phyloP scores from a whole-genome alignment of 2,329 filamentous ascomycete genomes.

The Aspergillus thermomutatus region DNA sequence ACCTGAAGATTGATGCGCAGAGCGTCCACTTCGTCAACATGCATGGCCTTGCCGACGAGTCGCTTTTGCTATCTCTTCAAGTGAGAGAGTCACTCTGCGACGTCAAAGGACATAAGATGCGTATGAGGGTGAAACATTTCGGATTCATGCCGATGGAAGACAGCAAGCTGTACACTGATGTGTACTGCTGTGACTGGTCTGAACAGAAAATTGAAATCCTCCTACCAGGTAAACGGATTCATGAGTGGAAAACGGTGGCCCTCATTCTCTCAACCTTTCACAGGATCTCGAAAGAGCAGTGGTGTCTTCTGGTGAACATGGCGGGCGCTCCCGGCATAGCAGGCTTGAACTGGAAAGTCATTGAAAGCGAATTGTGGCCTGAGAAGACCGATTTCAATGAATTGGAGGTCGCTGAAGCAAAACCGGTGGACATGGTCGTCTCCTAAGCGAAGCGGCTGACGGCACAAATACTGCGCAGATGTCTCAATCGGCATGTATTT shows the following conservation, averaged over 20 bases:
- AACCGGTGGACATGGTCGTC: not conserved
- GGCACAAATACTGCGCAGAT: not conserved
- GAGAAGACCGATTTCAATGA: conserved; percentile 1
- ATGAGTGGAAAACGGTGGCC: conserved; percentile 27
- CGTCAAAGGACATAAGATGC: conserved; percentile 15
- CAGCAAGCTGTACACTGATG: conserved; percentile 19
- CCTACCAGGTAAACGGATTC: conserved; percentile 20
- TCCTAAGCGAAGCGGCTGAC: not conserved
- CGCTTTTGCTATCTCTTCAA: conserved; percentile 22
- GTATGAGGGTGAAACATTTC: conserved; percentile 15
- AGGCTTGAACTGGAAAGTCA: conserved; percentile 22
- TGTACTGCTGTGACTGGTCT: conserved; percentile 15
- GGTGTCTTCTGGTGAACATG: conserved; percentile 19
- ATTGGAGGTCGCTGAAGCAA: not conserved
- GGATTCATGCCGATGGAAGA: conserved; percentile 16
- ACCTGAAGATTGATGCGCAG: conserved; percentile 12
- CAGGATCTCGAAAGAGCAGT: conserved; percentile 18
- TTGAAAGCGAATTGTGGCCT: conserved; percentile 11
- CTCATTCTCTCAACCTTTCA: conserved; percentile 26
- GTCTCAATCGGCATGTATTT: not conserved
- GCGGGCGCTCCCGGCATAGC: conserved; percentile 14
- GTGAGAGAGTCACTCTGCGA: conserved; percentile 11
- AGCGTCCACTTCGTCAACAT: conserved; percentile 26
- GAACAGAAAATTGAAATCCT: conserved; percentile 21
- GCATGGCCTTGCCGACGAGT: conserved; percentile 25